These are phyloP conservation scores for Austropuccinia psidii DNA, from an alignment of 1,284 basidiomycete species.

Conservation along the genomic window DNA sequence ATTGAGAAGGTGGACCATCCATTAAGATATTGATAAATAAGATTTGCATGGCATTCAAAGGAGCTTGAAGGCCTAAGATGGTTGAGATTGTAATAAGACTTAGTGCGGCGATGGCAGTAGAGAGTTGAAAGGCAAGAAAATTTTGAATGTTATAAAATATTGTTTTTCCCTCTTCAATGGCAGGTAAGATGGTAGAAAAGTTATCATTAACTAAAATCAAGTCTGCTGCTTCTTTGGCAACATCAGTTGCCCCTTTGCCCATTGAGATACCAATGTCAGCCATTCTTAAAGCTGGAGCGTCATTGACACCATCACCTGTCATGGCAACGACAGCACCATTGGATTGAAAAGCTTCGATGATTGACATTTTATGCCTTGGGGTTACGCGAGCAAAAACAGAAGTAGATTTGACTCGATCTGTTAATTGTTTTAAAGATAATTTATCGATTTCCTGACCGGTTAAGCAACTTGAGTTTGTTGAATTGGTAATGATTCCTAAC, in stretches of 20 bases:
- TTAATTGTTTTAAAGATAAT: conserved; percentile 68
- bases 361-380: conserved; percentile 93
- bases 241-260: conserved; percentile 94
- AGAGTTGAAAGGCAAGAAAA: conserved; percentile 92
- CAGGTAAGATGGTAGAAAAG: conserved; percentile 85
- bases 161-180: conserved; percentile 93
- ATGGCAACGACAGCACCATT: conserved; percentile 86
- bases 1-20: conserved; percentile 97
- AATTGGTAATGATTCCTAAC: conserved; percentile 66
- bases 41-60: conserved; percentile 97
- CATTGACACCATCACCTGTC: conserved; percentile 98
- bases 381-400: conserved; percentile 91
- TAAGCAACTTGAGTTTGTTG: conserved; percentile 53
- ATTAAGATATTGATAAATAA: conserved; percentile 97
- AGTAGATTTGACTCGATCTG: conserved; percentile 69
- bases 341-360: conserved; percentile 83
- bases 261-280: conserved; percentile 96
- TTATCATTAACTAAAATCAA: conserved; percentile 96
- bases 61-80: conserved; percentile 76
- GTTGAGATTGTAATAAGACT: conserved; percentile 92
- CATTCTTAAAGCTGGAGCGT: conserved; percentile 93
- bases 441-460: conserved; percentile 81
- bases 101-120: conserved; percentile 87
- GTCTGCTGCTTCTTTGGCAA: conserved; percentile 95
- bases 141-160: conserved; percentile 99